Conservation (phyloP, 768 basidiomycete genomes). For the Russula earlei region DNA sequence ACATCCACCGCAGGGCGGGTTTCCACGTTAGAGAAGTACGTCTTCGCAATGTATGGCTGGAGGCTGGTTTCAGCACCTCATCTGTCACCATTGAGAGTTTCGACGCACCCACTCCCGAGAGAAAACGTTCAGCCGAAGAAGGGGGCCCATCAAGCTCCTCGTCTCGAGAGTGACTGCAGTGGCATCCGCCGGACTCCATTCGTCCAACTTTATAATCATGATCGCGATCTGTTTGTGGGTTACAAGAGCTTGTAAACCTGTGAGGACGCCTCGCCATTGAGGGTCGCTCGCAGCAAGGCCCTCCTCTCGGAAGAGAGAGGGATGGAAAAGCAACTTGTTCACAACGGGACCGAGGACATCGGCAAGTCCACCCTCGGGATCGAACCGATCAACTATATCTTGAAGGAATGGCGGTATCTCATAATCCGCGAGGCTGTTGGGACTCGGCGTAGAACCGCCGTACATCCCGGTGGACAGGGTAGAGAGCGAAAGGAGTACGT, state of each 20-base stretch:
- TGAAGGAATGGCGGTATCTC: slow-evolving; percentile 76
- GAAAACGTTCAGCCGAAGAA: slow-evolving; percentile 79
- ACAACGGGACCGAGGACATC: slow-evolving; percentile 72
- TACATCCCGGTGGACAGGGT: slow-evolving; percentile 58
- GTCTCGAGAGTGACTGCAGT: slow-evolving; percentile 54
- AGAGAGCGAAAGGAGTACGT: slow-evolving; percentile 66
- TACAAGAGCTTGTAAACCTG: slow-evolving; percentile 72
- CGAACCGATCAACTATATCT: slow-evolving; percentile 76
- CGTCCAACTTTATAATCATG: slow-evolving; percentile 65
- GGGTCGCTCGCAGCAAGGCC: slow-evolving; percentile 65
- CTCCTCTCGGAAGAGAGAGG: slow-evolving; percentile 52
- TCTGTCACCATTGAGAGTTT: background rate
- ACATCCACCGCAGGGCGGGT: slow-evolving; percentile 64
- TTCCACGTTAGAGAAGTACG: slow-evolving; percentile 83
- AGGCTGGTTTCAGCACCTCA: slow-evolving; percentile 7
- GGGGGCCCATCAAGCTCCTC: slow-evolving; percentile 68
- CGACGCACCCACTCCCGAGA: slow-evolving; percentile 78
- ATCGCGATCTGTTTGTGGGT: slow-evolving; percentile 75
- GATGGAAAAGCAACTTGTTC: slow-evolving; percentile 49
- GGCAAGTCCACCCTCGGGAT: slow-evolving; percentile 69
- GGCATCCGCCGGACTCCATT: slow-evolving; percentile 60
- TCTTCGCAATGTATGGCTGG: slow-evolving; percentile 65
- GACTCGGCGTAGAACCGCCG: slow-evolving; percentile 36
- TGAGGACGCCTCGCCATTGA: slow-evolving; percentile 78
- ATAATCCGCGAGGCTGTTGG: slow-evolving; percentile 46